Evolutionary conservation across 345 rosid genomes (phyloP), one percentile per base, ranked within the genome.

Genomic region (Eucalyptus guilfoylei): DNA sequence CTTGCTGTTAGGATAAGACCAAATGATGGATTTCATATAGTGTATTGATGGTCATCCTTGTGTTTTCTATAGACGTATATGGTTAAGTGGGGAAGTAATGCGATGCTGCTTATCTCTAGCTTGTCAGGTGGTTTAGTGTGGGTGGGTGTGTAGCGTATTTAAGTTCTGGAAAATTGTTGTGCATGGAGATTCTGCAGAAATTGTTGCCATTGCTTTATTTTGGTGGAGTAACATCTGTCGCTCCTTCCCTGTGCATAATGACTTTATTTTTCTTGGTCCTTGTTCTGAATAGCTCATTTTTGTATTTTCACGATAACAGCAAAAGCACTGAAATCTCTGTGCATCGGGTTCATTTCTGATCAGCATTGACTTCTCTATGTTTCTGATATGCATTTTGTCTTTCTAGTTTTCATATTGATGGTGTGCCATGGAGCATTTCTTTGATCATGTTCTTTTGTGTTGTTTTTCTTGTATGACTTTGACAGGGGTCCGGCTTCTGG

Each of bases 401-500:
- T 76, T 21, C 30, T 19, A 76, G 47, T 76, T 76, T 64, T 40
- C 47, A 44, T 23, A 37, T 76, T 37, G 83, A 40, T 37, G 44
- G 28, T 19, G 80, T 40, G 47, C 16, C 85, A 21, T 40, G 30
- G 16, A 76, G 47, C 6, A 9, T 40, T 76, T 76, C 28, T 88
- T 49, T 85, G 72, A 30, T 32, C 60, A 24, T 91, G 86, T 23
- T 86, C 26, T 87, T 80, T 86, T 49, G 86, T 86, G 52, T 88
- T 44, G 67, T 40, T 76, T 76, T 40, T 76, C 28, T 76, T 76
- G 85, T 40, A 76, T 90, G 54, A 80, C 81, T 86, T 47, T 14
- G 91, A 34, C 90, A 96, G 99, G 93, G 99, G 96, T 80, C 99
- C 97, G 24, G 83, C 89, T 86, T 50, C 88, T 90, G 98, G 97